phyloP scores from a whole-genome alignment of 805 yeast genomes.

The Candida piceae region DNA sequence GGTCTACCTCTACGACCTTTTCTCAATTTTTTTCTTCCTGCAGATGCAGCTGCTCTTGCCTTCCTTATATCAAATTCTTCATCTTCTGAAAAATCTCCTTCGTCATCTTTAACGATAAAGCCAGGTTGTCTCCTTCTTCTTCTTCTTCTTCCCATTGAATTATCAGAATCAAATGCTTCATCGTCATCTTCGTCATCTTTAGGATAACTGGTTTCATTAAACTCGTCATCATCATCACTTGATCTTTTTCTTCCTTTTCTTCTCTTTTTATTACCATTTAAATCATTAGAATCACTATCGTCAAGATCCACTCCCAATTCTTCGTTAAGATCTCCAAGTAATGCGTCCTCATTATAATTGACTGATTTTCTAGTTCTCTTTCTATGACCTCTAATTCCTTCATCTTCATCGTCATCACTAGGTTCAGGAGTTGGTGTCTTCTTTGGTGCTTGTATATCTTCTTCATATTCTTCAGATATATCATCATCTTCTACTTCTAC shows the following conservation, averaged over 20 bases:
- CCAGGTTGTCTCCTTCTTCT: slow-evolving; percentile 18
- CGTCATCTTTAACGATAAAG: slow-evolving; percentile 24
- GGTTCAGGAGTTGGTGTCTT: slow-evolving; percentile 3
- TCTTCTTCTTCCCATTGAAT: slow-evolving; percentile 17
- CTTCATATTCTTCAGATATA: slow-evolving; percentile 21
- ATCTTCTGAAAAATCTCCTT: slow-evolving; percentile 18
- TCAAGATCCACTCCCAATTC: slow-evolving; percentile 25
- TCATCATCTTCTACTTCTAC: slow-evolving; percentile 16
- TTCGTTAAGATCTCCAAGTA: slow-evolving; percentile 21
- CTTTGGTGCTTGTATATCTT: slow-evolving; percentile 9
- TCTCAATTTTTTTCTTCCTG: slow-evolving; percentile 8
- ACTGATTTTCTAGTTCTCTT: slow-evolving; percentile 27
- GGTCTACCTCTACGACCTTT: slow-evolving; percentile 3
- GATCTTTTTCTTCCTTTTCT: slow-evolving; percentile 9
- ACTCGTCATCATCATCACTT: slow-evolving; percentile 27
- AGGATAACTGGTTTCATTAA: slow-evolving; percentile 18
- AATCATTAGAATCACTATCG: too few species aligned
- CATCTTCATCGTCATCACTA: slow-evolving; percentile 18
- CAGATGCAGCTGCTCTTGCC: slow-evolving; percentile 3
- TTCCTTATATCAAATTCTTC: slow-evolving; percentile 13
- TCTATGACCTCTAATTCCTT: slow-evolving; percentile 21
- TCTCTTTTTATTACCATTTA: slow-evolving; percentile 11
- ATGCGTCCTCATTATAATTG: slow-evolving; percentile 31
- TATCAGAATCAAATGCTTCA: slow-evolving; percentile 15
- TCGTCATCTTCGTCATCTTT: slow-evolving; percentile 21